Conservation (phyloP, 306 rosid genomes). For the Cucurbita ficifolia region DNA sequence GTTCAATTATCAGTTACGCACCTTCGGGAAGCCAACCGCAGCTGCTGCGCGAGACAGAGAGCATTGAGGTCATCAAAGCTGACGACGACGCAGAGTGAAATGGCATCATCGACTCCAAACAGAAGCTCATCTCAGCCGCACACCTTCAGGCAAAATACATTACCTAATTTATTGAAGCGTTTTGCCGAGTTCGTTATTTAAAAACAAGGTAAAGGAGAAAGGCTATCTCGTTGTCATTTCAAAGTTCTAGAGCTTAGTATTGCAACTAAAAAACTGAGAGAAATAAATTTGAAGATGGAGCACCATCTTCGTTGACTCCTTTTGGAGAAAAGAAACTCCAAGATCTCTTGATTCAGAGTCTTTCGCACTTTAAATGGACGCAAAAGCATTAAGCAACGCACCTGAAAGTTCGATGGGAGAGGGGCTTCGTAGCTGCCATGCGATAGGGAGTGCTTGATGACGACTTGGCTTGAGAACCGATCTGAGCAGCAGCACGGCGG, state of each 20-base stretch:
- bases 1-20: constrained; percentile 10
- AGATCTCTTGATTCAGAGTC: not conserved
- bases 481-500: constrained; percentile 27
- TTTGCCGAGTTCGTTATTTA: not conserved
- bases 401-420: constrained; percentile 42
- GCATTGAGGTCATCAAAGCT: constrained; percentile 84
- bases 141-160: constrained; percentile 24
- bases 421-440: constrained; percentile 30
- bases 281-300: too few species aligned
- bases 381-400: not conserved
- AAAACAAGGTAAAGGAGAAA: too few species aligned
- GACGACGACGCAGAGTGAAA: constrained; percentile 75
- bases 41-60: constrained; percentile 36
- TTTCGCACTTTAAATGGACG: not conserved
- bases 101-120: constrained; percentile 78
- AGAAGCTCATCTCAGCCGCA: constrained; percentile 59
- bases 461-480: constrained; percentile 40
- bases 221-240: too few species aligned
- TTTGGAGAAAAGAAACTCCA: not conserved
- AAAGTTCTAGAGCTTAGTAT: too few species aligned
- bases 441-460: constrained; percentile 41
- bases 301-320: not conserved
- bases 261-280: not conserved
- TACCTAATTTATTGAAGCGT: not conserved
- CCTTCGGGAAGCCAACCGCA: constrained; percentile 75